Base-by-base conservation (phyloP, 805 yeast species). In the Blastobotrys parvus region DNA sequence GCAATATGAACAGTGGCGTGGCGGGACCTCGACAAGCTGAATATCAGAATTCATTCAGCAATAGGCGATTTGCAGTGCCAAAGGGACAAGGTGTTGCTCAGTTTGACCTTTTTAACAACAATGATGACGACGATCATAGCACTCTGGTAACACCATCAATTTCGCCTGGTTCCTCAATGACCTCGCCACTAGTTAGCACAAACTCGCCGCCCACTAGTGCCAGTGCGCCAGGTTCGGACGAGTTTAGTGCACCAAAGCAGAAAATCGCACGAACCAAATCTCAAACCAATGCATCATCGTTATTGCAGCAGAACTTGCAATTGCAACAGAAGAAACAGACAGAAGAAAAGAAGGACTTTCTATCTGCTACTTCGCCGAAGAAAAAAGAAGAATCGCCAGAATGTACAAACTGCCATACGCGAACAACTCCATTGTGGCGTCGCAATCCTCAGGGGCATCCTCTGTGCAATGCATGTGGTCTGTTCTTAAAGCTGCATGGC, bases 361-460 rank as follows among this genome's bases (percentile, higher is more conserved):
- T 8, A 11, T 7, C 7, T 11, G 29, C 29, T 11, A n/a, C n/a
- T n/a, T 8, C 10, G 10, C 7, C 7, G 29, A 39, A 37, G 39
- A 43, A 39, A 29, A 35, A 16, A 19, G 32, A 38, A 13, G 30
- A 25, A 13, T 42, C 46, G 13, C 41, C 44, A 10, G 68, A 66
- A 45, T 89, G 96, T 63, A 80, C 89, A 6, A 90, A 90, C 63
- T 90, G 98, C 63, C 82, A 82, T 58, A 90, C 98, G 0, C 77
- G 75, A 50, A 89, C 94, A 25, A 90, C 98, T 0, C 98, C 98
- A 1, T 64, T 90, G 22, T 90, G 98, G 98, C 69, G 98, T 55
- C 72, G 97, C 44, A 87, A 89, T 52, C 88, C 95, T 0, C 87
- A 86, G 50, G 97, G 97, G 1, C 85, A 87, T 61, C 94, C 97